A percentile compares a stretch with the other conserved stretches of the same genome.
These are phyloP conservation scores for Vitis vinifera DNA, from an alignment of 164 flowering plant genomes.

Conservation along the genomic window ASM3070453v1 NC_081823.1:22654001-22654500, in stretches of 20 bases:
- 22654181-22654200: neutral
- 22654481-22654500: too few relatives aligned
- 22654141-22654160: conserved; percentile 55
- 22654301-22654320: too few relatives aligned
- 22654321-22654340: too few relatives aligned
- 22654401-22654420: too few relatives aligned
- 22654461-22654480: too few relatives aligned
- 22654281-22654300: too few relatives aligned
- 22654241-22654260: neutral
- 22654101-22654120: conserved; percentile 43
- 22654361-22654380: too few relatives aligned
- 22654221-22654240: neutral
- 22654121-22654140: conserved; percentile 45
- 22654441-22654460: too few relatives aligned
- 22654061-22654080: conserved; percentile 67
- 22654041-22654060: conserved; percentile 30
- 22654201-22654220: neutral
- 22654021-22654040: conserved; percentile 46
- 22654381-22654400: too few relatives aligned
- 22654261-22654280: too few relatives aligned
- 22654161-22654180: conserved; percentile 68
- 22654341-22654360: too few relatives aligned
- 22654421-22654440: too few relatives aligned
- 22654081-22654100: conserved; percentile 42
- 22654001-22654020: conserved; percentile 67